Evolutionary conservation across 345 rosid species (phyloP).

Genomic region (Schrenkiella parvula): DNA sequence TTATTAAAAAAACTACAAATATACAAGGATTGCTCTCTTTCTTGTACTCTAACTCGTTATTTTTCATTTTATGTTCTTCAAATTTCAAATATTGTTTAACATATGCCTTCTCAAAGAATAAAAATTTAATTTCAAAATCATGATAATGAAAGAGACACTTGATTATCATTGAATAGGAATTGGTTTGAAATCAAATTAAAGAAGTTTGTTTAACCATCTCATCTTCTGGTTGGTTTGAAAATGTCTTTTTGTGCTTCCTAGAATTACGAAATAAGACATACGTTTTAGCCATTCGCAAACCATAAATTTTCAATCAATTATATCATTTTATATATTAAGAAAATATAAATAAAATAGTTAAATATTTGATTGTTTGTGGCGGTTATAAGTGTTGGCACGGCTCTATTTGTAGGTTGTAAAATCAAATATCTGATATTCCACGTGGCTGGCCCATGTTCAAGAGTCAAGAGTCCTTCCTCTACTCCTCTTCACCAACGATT

Average conservation of each 20-base stretch:
- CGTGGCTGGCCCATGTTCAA: slow-evolving; percentile 4
- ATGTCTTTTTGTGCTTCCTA: background rate
- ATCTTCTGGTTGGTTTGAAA: background rate
- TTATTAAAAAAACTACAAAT: background rate
- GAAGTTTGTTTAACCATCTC: background rate
- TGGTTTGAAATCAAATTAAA: background rate
- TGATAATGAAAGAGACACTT: background rate
- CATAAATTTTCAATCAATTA: background rate
- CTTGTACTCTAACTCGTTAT: background rate
- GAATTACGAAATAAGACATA: background rate
- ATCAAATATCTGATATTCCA: background rate
- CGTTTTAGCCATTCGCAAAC: background rate
- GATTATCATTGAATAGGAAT: background rate
- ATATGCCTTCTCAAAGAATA: background rate
- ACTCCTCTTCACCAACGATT: slow-evolving; percentile 21
- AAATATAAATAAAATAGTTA: no score
- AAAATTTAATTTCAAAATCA: background rate
- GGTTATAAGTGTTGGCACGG: no score
- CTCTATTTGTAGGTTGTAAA: no score
- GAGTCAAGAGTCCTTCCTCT: background rate
- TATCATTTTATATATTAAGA: no score
- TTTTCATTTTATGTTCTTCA: background rate
- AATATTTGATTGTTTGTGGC: no score
- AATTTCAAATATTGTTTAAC: background rate
- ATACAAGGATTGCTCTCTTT: background rate